Base-by-base conservation (phyloP, 2,329 filamentous ascomycete genomes). In the Penicillium sp. region DNA sequence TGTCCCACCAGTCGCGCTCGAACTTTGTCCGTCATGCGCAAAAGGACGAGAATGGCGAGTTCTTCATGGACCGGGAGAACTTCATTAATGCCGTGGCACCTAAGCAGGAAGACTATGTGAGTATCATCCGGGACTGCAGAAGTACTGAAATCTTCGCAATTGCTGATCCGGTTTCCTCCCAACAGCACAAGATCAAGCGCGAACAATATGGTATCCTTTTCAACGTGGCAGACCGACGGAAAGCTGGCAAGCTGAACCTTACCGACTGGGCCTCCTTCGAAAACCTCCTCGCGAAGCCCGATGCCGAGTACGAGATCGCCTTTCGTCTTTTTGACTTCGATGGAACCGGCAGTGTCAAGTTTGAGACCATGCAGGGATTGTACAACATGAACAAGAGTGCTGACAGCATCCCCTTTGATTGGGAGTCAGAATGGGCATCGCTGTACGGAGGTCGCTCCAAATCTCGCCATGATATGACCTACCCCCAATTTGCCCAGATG, bases 261-360 rank as follows among this genome's bases (percentile, higher is more conserved):
- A 81, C 86, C 58, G 94, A 99, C 78, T 99, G 93, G 92, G 86
- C 84, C 45, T 88, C 89, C 62, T 99, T 97, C 76, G 90, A 97
- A 78, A 95, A 96, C 79, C 84, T 99, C 61, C 86, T 99, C 57
- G 82, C 83, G 65, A 97, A 97, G 78, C 89, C 94, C 60, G 94
- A 97, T 71, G 94, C 94, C 74, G 94, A 99, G 79, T 99, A 99
- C 78, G 92, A 97, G 76, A 96, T 99, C 67, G 93, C 94, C 16
- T 99, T 97, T 79, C 90, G 94, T 67, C 84, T 99, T 53, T 99
- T 99, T 76, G 93, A 97, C 71, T 83, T 90, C 66, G 87, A 93
- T 50, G 85, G 89, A 59, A 89, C 86, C 20, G 94, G 94, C 59
- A 84, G 84, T 47, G 91, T 99, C 69, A 93, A 92, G 73, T 96